Base-by-base conservation (phyloP, 768 basidiomycete genomes). In the Scleroderma citrinum region DNA sequence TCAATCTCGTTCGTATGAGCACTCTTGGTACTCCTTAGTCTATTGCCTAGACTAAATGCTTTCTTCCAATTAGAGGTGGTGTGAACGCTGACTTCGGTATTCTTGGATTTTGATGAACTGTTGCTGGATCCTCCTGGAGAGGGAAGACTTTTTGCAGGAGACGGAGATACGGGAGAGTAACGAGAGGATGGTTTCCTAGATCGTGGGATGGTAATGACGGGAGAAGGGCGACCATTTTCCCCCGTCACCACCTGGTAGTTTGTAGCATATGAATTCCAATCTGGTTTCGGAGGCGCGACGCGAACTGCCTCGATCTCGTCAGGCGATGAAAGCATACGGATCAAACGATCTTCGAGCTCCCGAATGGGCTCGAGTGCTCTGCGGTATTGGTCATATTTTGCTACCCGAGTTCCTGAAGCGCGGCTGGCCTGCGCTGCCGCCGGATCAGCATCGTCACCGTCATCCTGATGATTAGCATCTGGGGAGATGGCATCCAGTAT, bases 401-500 rank as follows among this genome's bases (percentile, higher is more conserved):
- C 69, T 30, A 85, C 71, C 50, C 70, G 71, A 32, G 77, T 75
- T 34, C 70, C 69, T 26, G 73, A 65, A 47, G 77, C 71, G 29
- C 71, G 73, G 5, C 26, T 29, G 26, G 26, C 8, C 13, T 8
- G 14, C 30, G 47, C 39, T 44, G 75, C 69, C 3, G 73, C 68
- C 51, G 82, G 81, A 10, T 81, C 79, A 23, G 52, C 62, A 14
- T 83, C 78, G 23, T 84, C 82, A 32, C 75, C 72, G 44, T 83
- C 80, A 49, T 86, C 81, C 37, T 75, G 59, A 29, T 66, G 66
- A 54, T 85, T 85, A 7, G 69, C 61, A 58, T 89, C 82, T 5
- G 83, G 79, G 7, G 83, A 75, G 44, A 88, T 77, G 21, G 85
- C 78, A 49, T 90, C 88, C 50, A 89, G 70, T 49, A 89, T 88